Conservation (phyloP, 768 basidiomycete genomes). For the Saitozyma sp. region DNA sequence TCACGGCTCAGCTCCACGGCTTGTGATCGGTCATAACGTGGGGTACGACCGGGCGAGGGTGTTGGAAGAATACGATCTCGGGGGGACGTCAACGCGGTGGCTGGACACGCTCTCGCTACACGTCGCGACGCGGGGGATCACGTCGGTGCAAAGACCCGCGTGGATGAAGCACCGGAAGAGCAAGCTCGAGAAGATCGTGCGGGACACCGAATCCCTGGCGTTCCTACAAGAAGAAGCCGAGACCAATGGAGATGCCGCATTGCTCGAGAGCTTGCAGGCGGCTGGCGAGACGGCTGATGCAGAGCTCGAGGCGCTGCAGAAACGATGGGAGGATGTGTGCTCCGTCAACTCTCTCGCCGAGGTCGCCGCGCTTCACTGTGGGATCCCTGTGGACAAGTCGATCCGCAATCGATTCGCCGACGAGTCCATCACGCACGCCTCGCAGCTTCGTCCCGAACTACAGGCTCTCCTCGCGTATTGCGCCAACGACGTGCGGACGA, state of each 20-base stretch:
- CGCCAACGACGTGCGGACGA: slow-evolving; percentile 77
- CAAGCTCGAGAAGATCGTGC: slow-evolving; percentile 64
- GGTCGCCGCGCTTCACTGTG: slow-evolving; percentile 86
- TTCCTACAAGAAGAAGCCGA: slow-evolving; percentile 52
- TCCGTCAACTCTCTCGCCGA: slow-evolving; percentile 88
- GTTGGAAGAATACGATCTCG: slow-evolving; percentile 74
- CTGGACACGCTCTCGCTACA: slow-evolving; percentile 95
- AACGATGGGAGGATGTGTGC: slow-evolving; percentile 90
- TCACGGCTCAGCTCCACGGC: slow-evolving; percentile 37
- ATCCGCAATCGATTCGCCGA: slow-evolving; percentile 59
- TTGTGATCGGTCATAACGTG: slow-evolving; percentile 92
- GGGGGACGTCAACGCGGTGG: slow-evolving; percentile 71
- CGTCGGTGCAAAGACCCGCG: slow-evolving; percentile 86
- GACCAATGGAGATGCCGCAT: slow-evolving; percentile 46
- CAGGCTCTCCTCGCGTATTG: slow-evolving; percentile 81
- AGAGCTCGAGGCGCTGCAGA: slow-evolving; percentile 54
- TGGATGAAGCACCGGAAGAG: slow-evolving; percentile 85
- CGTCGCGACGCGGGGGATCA: slow-evolving; percentile 89
- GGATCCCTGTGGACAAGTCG: slow-evolving; percentile 73
- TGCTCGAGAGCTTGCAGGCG: background rate
- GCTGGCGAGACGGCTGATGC: slow-evolving; percentile 7
- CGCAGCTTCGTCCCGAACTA: slow-evolving; percentile 66
- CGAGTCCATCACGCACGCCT: slow-evolving; percentile 71
- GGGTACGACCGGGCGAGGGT: slow-evolving; percentile 87
- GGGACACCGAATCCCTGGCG: slow-evolving; percentile 49